Base-by-base conservation (phyloP, 78 protist species). In the Dictyostelium brefeldianum region DNA sequence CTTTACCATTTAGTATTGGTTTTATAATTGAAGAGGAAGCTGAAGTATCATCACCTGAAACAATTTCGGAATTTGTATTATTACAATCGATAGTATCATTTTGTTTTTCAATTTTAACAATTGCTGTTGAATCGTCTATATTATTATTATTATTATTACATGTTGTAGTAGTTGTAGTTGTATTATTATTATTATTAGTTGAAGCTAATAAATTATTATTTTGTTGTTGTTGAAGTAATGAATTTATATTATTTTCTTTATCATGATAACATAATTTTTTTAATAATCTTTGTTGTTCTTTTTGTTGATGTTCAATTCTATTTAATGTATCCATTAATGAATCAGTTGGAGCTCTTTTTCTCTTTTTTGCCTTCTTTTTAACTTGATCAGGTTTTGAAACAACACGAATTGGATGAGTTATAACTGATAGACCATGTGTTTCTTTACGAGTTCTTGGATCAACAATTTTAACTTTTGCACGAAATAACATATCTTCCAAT, bases 261-360 rank as follows among this genome's bases (percentile, higher is more conserved):
- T 85, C 92, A 59, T 54, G 78, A 27, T 31, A 62, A 75, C 83
- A 85, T 25, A 85, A 25, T 50, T 85, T 85, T 18, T 85, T 85
- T 29, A 85, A 48, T 0, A 85, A 64, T 48, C 92, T 46, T 48
- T 85, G 92, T 62, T 91, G 95, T 54, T 91, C 95, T 50, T 81
- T 78, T 81, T 91, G 95, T 64, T 77, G 91, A 22, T 91, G 89
- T 48, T 91, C 95, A 25, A 91, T 81, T 48, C 95, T 47, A 47
- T 81, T 74, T 29, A 91, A 71, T 0, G 89, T 91, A 67, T 91
- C 95, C 89, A 91, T 79, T 12, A 91, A 47, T 5, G 95, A 82
- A 70, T 91, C 95, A 36, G 87, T 91, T 83, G 90, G 89, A 20
- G 95, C 90, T 83, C 87, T 91, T 89, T 91, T 91, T 80, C 95